Evolutionary conservation across 495 filamentous ascomycete genomes (phyloP).

Genomic region (Pyrenula massariospora): DNA sequence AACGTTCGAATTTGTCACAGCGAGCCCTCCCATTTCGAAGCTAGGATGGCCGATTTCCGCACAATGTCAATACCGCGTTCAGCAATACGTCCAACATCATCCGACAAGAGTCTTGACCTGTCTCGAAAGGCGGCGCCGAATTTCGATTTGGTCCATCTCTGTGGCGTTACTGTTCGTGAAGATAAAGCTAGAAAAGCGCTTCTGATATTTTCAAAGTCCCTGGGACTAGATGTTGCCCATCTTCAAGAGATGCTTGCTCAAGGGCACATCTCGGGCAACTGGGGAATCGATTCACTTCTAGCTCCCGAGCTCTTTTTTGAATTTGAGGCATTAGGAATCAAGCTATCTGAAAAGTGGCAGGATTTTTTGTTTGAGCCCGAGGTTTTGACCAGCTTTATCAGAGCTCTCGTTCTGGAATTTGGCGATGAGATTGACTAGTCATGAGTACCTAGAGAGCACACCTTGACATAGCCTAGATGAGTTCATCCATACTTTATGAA

Average conservation of each 20-base stretch:
- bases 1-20: conserved; percentile 1
- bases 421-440: not conserved
- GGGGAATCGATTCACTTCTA: not conserved
- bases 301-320: not conserved
- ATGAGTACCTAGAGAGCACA: not conserved
- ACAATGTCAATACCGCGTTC: not conserved
- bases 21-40: not conserved
- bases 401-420: not conserved
- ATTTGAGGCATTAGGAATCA: not conserved
- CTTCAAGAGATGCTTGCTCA: not conserved
- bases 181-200: not conserved
- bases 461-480: not conserved
- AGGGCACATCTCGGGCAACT: not conserved
- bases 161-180: not conserved
- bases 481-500: not conserved
- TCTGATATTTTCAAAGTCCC: not conserved
- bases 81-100: not conserved
- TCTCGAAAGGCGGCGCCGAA: not conserved
- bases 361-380: not conserved
- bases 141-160: not conserved
- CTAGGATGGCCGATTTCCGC: not conserved
- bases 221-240: not conserved
- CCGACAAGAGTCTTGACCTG: not conserved
- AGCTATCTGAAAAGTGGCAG: not conserved
- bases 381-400: not conserved